Base-by-base conservation (phyloP, 768 basidiomycete species). In the Paxillus involutus region DNA sequence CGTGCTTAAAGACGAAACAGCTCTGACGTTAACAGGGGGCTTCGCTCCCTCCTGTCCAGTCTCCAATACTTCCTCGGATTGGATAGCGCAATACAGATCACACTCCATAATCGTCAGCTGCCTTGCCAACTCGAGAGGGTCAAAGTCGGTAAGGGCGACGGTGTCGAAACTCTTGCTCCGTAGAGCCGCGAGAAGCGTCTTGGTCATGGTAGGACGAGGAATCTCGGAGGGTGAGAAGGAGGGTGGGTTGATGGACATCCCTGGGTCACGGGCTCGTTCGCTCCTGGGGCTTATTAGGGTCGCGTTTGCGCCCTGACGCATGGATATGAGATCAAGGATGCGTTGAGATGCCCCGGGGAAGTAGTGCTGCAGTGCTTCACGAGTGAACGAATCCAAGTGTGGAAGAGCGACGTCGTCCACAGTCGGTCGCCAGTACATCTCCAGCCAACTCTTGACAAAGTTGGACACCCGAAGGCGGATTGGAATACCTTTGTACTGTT, bases 101-200 rank as follows among this genome's bases (percentile, higher is more conserved):
- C 86, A 89, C 69, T 99, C 97, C 88, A 95, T 90, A 60, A 95
- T 82, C 16, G 96, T 97, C 61, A 98, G 68, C 72, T 99, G 97
- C 46, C 97, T 81, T 8, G 94, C 94, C 42, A 98, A 78, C 70
- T 99, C 97, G 59, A 95, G 73, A 32, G 89, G 76, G 64, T 98
- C 94, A 63, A 99, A 94, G 63, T 99, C 97, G n/a, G 86, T 90
- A 7, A 96, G 77, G 17, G 77, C 71, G 47, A 94, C 83, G 2
- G 77, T 70, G 9, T 73, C 63, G 53, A 84, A 90, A 58, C 83
- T 81, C 67, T 78, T 85, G 66, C 79, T 81, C 51, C 89, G 80
- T 42, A 97, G 74, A 13, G 83, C 72, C 6, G 81, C 74, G 33
- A 94, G 77, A 17, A 96, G 75, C 0, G 82, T 76, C 73, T 91